Evolutionary conservation across 2,329 filamentous ascomycete genomes (phyloP).

Genomic region (Elsinoe australis): DNA sequence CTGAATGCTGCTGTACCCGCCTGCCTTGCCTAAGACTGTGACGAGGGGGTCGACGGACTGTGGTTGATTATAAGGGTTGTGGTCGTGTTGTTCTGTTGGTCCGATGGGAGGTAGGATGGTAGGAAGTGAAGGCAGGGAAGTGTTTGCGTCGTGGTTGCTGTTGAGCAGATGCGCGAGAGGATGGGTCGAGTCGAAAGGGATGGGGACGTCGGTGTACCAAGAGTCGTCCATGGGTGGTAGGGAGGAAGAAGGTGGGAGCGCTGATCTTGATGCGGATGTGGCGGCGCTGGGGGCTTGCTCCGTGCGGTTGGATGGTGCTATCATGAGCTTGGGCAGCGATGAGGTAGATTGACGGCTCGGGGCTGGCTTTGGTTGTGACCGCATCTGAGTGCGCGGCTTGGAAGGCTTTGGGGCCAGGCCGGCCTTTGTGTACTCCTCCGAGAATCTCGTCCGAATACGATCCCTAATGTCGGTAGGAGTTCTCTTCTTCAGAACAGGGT

Average conservation of each 20-base stretch:
- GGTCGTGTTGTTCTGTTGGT: slow-evolving; percentile 6
- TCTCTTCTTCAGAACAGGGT: slow-evolving; percentile 44
- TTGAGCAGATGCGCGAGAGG: slow-evolving; percentile 12
- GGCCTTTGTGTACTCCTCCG: slow-evolving; percentile 47
- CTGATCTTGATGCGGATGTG: neutral
- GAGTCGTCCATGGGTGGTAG: neutral
- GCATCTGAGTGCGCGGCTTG: slow-evolving; percentile 13
- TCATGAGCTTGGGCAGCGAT: neutral
- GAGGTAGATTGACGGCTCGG: neutral
- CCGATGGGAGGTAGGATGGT: slow-evolving; percentile 1
- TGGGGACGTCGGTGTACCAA: neutral
- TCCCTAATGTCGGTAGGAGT: slow-evolving; percentile 54
- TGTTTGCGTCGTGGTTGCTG: neutral
- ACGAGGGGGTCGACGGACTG: slow-evolving; percentile 1
- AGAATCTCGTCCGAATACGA: slow-evolving; percentile 53
- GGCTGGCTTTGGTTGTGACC: slow-evolving; percentile 2
- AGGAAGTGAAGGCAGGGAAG: neutral
- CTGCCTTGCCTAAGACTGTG: neutral
- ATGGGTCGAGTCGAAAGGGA: neutral
- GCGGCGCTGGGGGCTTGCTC: neutral
- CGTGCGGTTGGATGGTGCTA: neutral
- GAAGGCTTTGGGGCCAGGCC: slow-evolving; percentile 34
- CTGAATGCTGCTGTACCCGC: neutral
- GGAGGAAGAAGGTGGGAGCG: neutral
- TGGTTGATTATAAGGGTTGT: neutral